Base-by-base conservation (phyloP, 1,139 yeast genomes). In the Lipomyces yarrowii region DNA sequence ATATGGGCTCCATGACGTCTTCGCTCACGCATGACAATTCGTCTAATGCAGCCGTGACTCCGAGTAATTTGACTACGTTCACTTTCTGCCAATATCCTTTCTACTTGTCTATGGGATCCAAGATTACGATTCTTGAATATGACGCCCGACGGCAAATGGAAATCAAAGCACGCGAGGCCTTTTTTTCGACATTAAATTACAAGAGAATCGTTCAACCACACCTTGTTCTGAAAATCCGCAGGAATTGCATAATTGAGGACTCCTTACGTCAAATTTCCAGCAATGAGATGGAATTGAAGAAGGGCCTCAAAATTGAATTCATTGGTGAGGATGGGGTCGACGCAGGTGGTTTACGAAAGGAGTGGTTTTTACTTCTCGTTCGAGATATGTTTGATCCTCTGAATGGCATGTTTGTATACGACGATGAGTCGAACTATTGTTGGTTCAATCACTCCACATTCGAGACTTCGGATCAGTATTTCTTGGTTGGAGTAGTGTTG, bases 311-410 rank as follows among this genome's bases (percentile, higher is more conserved):
- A 70, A 89, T 94, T 13, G 93, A 90, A 72, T 94, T 94, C 76
- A 77, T 88, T 2, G 87, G 87, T 64, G 98, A 94, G 74, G 96
- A 94, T 0, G 98, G 98, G 0, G 83, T 93, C 30, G 99, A 94
- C 79, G 98, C 92, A 0, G 99, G 98, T 0, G 99, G 99, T 0
- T 81, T 93, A 68, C 86, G 88, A 71, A 93, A 92, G 74, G 98
- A 94, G 74, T 94, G 98, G 98, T 93, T 94, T 76, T 80, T 87
- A 61, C 77, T 92, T 42, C 78, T 94, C 56, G 87, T 90, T 0
- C 84, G 85, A 67, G 87, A 88, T 32, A 77, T 94, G 1, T 90
- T 93, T 73, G 84, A 83, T 73, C 89, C 92, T 0, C 79, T 80
- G 60, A 84, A 87, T 57, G 91, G 91, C 0, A 80, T 89, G 78